A percentile compares a stretch with the other conserved stretches of the same genome.
Conservation (phyloP, 2,329 filamentous ascomycete genomes). For the Fusarium paranaense region DNA sequence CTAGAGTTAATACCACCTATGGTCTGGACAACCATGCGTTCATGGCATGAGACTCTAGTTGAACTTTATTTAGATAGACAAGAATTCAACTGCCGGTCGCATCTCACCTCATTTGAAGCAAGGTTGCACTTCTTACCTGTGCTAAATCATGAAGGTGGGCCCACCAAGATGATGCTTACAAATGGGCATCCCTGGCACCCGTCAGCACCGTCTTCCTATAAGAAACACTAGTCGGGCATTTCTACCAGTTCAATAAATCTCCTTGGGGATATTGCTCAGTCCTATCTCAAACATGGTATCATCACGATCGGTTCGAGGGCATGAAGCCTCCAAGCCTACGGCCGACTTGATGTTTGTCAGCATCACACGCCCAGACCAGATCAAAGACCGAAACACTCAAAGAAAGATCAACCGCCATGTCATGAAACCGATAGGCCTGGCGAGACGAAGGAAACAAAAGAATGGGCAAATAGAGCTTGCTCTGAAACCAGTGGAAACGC, state of each 20-base stretch:
- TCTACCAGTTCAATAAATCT: neutral
- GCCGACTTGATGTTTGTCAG: conserved; percentile 15
- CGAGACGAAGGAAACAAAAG: neutral
- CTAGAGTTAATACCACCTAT: too few relatives aligned
- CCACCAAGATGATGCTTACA: neutral
- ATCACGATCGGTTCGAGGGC: neutral
- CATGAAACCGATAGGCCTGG: conserved; percentile 12
- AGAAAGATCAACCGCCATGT: conserved; percentile 21
- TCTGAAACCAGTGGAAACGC: neutral
- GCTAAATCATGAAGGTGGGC: neutral
- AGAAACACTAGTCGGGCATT: neutral
- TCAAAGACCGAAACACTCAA: conserved; percentile 3
- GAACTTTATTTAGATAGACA: neutral
- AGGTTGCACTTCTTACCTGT: neutral
- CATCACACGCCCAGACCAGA: conserved; percentile 8
- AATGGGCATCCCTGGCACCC: neutral
- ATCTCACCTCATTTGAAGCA: neutral
- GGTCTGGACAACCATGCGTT: neutral
- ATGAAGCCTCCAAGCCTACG: neutral
- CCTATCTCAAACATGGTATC: neutral
- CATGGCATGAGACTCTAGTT: neutral
- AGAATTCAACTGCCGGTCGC: neutral
- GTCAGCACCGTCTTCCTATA: neutral
- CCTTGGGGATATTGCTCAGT: neutral
- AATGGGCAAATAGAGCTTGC: neutral